Base-by-base conservation (phyloP, 208 protist species). In the Acanthamoeba culbertsoni region DNA sequence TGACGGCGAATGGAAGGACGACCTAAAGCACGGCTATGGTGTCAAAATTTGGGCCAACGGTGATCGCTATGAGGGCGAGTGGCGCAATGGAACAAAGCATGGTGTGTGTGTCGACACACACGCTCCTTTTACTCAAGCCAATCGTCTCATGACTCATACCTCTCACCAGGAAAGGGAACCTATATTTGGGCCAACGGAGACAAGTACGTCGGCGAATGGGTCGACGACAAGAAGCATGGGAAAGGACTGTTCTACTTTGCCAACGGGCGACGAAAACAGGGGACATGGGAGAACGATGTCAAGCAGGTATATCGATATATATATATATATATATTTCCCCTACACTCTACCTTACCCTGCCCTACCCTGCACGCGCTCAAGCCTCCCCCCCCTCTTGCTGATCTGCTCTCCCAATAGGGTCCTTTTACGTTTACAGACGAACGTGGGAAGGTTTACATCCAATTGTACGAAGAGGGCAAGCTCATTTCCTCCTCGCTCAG, bases 141-240 rank as follows among this genome's bases (percentile, higher is more conserved):
- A 40, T 12, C 12, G 33, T 73, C 18, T 73, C 42, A 43, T 26
- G 51, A 23, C 51, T 75, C 26, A n/a, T n/a, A n/a, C n/a, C 53
- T 26, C 53, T 4, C 3, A 28, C 2, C 33, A 68, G 86, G 86
- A 10, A 92, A 92, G 43, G 86, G 86, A 26, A 57, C 37, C 10
- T 92, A 92, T 48, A 51, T 35, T 1, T 92, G 62, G 59, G 31
- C 40, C 2, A 75, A 92, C 43, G 86, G 86, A 51, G 86, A 92
- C n/a, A 71, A 71, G 35, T 92, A 92, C 42, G 31, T 77, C 16
- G 86, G 86, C 2, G 86, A 92, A 26, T 92, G 62, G 55, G 14
- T 14, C 31, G 62, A 71, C 5, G 86, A 92, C 86, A 68, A 77
- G 86, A 92, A 92, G 45, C 86, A 92, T 33, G 86, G 86, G 2